A percentile compares a stretch with the other conserved stretches of the same genome.
Conservation (phyloP, 2,329 filamentous ascomycete species). For the Colletotrichum lini region DNA sequence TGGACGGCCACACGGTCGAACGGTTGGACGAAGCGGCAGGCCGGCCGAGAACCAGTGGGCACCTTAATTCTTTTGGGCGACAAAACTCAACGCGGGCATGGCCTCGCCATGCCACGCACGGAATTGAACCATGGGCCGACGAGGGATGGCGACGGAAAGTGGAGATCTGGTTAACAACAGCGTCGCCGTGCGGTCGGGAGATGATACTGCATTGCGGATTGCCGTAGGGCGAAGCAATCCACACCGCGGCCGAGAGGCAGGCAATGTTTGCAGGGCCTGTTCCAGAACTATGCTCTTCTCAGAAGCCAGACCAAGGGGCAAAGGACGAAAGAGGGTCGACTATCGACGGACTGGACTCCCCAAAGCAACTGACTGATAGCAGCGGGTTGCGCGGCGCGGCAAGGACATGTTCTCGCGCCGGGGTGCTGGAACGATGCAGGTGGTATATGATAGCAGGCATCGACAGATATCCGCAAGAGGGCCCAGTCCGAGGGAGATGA, state of each 20-base stretch:
- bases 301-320: neutral
- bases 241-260: conserved; percentile 15
- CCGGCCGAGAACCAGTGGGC: conserved; percentile 16
- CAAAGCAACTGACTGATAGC: conserved; percentile 11
- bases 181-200: conserved; percentile 5
- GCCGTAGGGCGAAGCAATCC: conserved; percentile 21
- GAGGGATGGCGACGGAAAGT: neutral
- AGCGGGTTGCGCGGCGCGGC: neutral
- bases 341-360: conserved; percentile 19
- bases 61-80: neutral
- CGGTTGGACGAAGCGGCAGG: neutral
- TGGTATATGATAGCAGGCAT: conserved; percentile 14
- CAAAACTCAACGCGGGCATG: conserved; percentile 21
- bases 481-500: conserved; percentile 32
- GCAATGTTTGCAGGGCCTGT: conserved; percentile 26
- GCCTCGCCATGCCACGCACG: conserved; percentile 25
- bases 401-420: conserved; percentile 9
- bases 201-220: neutral
- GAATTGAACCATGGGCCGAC: conserved; percentile 26
- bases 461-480: neutral
- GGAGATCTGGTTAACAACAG: conserved; percentile 17
- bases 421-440: conserved; percentile 3
- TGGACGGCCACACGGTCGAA: neutral
- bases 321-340: conserved; percentile 9
- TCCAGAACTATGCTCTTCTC: conserved; percentile 22